Evolutionary conservation across 1,284 basidiomycete species (phyloP).

Genomic region (Austroboletus rostrupii): DNA sequence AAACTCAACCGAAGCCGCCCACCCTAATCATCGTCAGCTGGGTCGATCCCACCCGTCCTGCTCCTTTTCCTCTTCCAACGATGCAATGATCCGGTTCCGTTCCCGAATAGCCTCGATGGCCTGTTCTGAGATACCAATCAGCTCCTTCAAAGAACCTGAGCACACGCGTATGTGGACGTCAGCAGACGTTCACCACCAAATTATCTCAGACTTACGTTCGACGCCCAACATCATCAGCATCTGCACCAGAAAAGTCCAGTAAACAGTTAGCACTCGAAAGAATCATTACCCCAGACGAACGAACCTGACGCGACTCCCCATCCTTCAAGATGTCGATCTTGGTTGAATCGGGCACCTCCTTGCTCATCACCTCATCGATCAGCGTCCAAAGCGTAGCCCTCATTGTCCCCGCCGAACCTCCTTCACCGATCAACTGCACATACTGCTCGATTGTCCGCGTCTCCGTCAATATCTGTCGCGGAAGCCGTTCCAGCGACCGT

Average conservation of each 20-base stretch:
- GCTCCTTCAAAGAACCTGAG: conserved; percentile 28
- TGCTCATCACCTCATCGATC: conserved; percentile 47
- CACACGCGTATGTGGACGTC: not conserved
- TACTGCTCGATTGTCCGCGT: conserved; percentile 44
- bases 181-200: not conserved
- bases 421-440: conserved; percentile 39
- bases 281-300: not conserved
- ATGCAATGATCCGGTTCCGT: conserved; percentile 15
- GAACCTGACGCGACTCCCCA: conserved; percentile 46
- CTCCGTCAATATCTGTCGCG: conserved; percentile 44
- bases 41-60: not conserved
- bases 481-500: conserved; percentile 45
- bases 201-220: conserved; percentile 40
- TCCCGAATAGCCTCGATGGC: conserved; percentile 19
- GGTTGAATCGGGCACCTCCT: conserved; percentile 35
- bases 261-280: conserved; percentile 1
- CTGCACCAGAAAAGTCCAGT: conserved; percentile 23
- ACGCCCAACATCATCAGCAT: conserved; percentile 50
- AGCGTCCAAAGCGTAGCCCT: conserved; percentile 35
- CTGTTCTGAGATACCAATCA: conserved; percentile 22
- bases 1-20: no score
- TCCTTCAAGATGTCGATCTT: conserved; percentile 51
- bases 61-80: conserved; percentile 6
- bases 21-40: no score
- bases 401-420: conserved; percentile 12